Conservation (phyloP, 352 stramenopile species). For the Peronosclerospora sorghi region DNA sequence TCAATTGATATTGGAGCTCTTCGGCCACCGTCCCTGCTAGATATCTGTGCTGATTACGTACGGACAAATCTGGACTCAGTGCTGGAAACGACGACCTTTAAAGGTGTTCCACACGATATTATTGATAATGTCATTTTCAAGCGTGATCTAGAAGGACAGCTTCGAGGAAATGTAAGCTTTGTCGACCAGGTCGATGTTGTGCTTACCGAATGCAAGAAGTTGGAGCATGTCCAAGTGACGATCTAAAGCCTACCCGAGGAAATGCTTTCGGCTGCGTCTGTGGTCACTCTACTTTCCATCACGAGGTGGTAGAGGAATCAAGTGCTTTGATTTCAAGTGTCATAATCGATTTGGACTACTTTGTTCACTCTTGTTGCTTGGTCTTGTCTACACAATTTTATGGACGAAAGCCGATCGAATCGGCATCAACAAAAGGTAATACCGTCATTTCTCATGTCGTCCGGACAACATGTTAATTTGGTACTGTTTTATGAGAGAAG, state of each 20-base stretch:
- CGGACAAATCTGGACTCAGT: slow-evolving; percentile 56
- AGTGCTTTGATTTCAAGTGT: slow-evolving; percentile 25
- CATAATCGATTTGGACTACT: not conserved
- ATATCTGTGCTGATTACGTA: slow-evolving; percentile 63
- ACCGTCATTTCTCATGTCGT: not conserved
- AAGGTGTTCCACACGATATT: slow-evolving; percentile 61
- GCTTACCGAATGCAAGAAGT: slow-evolving; percentile 49
- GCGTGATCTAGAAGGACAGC: slow-evolving; percentile 42
- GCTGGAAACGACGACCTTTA: slow-evolving; percentile 58
- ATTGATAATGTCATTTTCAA: slow-evolving; percentile 73
- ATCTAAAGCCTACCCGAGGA: slow-evolving; percentile 12
- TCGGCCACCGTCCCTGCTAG: slow-evolving; percentile 52
- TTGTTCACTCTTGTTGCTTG: slow-evolving; percentile 6
- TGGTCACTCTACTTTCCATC: slow-evolving; percentile 60
- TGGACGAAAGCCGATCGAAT: slow-evolving; percentile 44
- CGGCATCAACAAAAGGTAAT: slow-evolving; percentile 51
- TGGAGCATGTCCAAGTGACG: slow-evolving; percentile 16
- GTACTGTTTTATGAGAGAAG: slow-evolving; percentile 9
- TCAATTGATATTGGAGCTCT: slow-evolving; percentile 74
- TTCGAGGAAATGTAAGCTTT: slow-evolving; percentile 75
- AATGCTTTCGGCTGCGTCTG: slow-evolving; percentile 46
- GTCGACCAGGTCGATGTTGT: slow-evolving; percentile 51
- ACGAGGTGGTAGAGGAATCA: slow-evolving; percentile 65
- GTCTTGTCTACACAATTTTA: slow-evolving; percentile 34
- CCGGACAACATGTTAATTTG: not conserved